Percentiles rank a stretch among this genome's conserved stretches.
Conservation (phyloP, 2,329 filamentous ascomycete species). For the Alternaria sp. region DNA sequence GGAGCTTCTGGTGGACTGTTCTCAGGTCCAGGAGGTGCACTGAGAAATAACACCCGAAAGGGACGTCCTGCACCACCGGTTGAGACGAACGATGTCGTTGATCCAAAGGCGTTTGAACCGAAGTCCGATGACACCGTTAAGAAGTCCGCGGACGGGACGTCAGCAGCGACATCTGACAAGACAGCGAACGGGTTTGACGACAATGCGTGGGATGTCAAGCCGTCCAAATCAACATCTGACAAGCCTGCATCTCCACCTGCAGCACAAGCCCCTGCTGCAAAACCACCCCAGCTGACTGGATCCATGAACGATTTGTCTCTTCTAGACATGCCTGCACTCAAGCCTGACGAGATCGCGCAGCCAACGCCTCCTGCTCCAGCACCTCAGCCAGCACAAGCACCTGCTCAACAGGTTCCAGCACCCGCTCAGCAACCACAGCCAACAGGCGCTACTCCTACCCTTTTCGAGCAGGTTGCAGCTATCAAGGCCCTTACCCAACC, state of each 20-base stretch:
- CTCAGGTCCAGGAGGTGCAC: slow-evolving; percentile 85
- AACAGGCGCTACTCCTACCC: slow-evolving; percentile 53
- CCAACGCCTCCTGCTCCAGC: slow-evolving; percentile 51
- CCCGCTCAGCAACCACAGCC: slow-evolving; percentile 43
- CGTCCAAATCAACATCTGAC: slow-evolving; percentile 62
- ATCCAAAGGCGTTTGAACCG: slow-evolving; percentile 82
- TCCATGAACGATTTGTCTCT: slow-evolving; percentile 73
- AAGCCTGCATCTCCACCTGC: slow-evolving; percentile 50
- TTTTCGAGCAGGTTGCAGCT: slow-evolving; percentile 47
- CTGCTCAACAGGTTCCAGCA: slow-evolving; percentile 49
- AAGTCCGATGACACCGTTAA: slow-evolving; percentile 56
- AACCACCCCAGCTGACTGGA: slow-evolving; percentile 60
- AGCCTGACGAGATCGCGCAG: slow-evolving; percentile 50
- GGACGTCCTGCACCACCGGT: slow-evolving; percentile 86
- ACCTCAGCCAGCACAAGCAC: slow-evolving; percentile 48
- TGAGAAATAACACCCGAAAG: slow-evolving; percentile 95
- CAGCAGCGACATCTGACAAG: slow-evolving; percentile 57
- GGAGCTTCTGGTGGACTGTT: slow-evolving; percentile 79
- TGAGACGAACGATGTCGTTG: slow-evolving; percentile 83
- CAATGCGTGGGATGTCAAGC: slow-evolving; percentile 96
- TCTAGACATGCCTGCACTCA: slow-evolving; percentile 57
- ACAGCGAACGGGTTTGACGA: slow-evolving; percentile 80
- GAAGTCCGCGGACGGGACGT: slow-evolving; percentile 54
- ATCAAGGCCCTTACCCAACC: slow-evolving; percentile 48
- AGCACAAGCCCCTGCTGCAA: slow-evolving; percentile 48